These are phyloP conservation scores for Chlamydomonas urium DNA, from an alignment of 139 green algal genomes.

Conservation along the genomic window DNA sequence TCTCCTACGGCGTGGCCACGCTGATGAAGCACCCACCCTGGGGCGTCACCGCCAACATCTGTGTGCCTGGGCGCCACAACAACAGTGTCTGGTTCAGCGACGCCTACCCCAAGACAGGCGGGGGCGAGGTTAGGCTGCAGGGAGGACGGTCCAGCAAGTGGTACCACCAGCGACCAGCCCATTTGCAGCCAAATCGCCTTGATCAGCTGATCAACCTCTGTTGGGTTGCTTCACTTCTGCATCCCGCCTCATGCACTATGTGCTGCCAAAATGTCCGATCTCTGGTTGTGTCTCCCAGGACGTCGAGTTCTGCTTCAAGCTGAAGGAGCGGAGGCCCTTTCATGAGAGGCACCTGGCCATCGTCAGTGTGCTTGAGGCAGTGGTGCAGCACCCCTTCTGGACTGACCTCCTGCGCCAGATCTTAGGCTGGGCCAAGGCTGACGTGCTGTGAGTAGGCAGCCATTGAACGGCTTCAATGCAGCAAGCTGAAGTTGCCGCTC, in stretches of 20 bases:
- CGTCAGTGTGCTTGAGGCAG: constrained; percentile 18
- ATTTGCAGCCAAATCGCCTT: too few relatives aligned
- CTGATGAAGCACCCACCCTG: constrained; percentile 6
- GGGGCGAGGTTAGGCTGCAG: too few relatives aligned
- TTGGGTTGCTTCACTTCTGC: too few relatives aligned
- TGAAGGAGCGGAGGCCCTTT: not conserved
- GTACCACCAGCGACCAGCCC: too few relatives aligned
- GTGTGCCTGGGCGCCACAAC: constrained; percentile 15
- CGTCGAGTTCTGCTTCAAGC: constrained; percentile 25
- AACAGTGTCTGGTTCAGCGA: constrained; percentile 25
- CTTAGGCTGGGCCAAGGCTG: constrained; percentile 12
- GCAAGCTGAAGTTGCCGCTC: too few relatives aligned
- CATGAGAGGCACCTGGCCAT: not conserved
- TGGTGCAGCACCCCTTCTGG: constrained; percentile 23
- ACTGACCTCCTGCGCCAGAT: constrained; percentile 11
- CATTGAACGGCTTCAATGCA: too few relatives aligned
- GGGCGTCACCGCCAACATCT: constrained; percentile 33
- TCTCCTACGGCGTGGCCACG: constrained; percentile 17
- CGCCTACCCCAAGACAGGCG: constrained; percentile 18
- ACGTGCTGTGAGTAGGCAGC: too few relatives aligned
- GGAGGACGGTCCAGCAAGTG: too few relatives aligned
- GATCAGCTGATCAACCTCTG: too few relatives aligned
- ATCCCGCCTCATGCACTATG: too few relatives aligned
- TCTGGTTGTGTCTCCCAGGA: too few relatives aligned
- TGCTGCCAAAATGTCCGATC: too few relatives aligned